Evolutionary conservation across 2,329 filamentous ascomycete genomes (phyloP).

Genomic region (Sclerotinia spermophila): DNA sequence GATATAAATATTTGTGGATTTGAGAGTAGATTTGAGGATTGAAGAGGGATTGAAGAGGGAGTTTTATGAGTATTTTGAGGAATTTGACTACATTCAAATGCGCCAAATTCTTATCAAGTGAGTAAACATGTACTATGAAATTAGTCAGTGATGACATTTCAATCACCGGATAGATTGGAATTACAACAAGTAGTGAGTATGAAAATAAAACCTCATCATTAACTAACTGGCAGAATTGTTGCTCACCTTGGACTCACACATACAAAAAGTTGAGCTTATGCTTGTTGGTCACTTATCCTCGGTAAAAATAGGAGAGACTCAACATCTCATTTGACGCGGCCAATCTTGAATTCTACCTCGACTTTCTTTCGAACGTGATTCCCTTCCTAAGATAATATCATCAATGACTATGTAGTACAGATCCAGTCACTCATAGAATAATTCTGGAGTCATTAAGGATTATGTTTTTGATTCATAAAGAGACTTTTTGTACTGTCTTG

Average conservation of each 20-base stretch:
- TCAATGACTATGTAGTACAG: background rate
- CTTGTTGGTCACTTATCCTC: background rate
- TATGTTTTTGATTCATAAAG: background rate
- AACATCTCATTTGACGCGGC: background rate
- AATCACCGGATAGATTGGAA: background rate
- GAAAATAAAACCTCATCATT: background rate
- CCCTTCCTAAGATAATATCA: background rate
- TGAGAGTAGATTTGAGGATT: background rate
- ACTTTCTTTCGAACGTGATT: background rate
- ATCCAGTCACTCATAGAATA: background rate
- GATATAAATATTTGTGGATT: background rate
- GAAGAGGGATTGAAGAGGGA: background rate
- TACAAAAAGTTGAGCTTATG: background rate
- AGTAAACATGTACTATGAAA: background rate
- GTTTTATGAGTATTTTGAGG: background rate
- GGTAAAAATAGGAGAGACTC: background rate
- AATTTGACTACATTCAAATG: background rate
- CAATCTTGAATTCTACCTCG: background rate
- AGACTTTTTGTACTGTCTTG: background rate
- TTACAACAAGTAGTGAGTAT: background rate
- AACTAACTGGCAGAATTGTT: no score
- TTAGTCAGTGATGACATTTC: no score
- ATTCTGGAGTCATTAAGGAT: background rate
- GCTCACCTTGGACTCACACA: no score
- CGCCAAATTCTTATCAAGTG: background rate